Percentiles rank a stretch among this genome's conserved stretches.
phyloP scores from a whole-genome alignment of 306 rosid species.

The Erythrophleum fordii region DNA sequence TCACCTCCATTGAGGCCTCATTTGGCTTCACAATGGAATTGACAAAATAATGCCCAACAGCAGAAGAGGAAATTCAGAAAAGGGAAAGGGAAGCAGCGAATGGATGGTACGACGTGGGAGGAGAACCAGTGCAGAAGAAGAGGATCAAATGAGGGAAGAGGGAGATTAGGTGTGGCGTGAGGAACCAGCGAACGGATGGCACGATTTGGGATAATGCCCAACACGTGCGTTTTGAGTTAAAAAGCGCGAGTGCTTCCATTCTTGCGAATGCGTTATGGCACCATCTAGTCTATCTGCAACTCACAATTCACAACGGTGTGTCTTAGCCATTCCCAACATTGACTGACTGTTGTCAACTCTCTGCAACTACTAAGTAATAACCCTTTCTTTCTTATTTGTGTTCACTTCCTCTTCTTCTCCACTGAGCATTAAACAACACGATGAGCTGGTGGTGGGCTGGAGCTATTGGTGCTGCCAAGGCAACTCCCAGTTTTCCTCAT shows the following conservation, averaged over 20 bases:
- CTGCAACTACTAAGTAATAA: not conserved
- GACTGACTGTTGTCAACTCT: not conserved
- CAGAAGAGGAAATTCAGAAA: too few relatives aligned
- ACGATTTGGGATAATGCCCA: too few relatives aligned
- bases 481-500: not conserved
- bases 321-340: not conserved
- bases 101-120: too few relatives aligned
- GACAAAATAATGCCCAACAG: too few relatives aligned
- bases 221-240: too few relatives aligned
- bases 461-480: conserved; percentile 52
- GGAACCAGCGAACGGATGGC: too few relatives aligned
- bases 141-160: not conserved
- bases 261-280: not conserved
- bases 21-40: too few relatives aligned
- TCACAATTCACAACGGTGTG: not conserved
- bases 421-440: not conserved
- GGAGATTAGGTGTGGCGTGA: not conserved
- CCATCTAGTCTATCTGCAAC: not conserved
- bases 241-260: not conserved
- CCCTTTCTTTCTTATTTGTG: not conserved
- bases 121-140: not conserved
- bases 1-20: too few relatives aligned
- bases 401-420: not conserved
- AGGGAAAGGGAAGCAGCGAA: too few relatives aligned
- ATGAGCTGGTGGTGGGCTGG: conserved; percentile 64